These are phyloP conservation scores for Epichloe gansuensis DNA, from an alignment of 2,329 filamentous ascomycete species.

Conservation along the genomic window DNA sequence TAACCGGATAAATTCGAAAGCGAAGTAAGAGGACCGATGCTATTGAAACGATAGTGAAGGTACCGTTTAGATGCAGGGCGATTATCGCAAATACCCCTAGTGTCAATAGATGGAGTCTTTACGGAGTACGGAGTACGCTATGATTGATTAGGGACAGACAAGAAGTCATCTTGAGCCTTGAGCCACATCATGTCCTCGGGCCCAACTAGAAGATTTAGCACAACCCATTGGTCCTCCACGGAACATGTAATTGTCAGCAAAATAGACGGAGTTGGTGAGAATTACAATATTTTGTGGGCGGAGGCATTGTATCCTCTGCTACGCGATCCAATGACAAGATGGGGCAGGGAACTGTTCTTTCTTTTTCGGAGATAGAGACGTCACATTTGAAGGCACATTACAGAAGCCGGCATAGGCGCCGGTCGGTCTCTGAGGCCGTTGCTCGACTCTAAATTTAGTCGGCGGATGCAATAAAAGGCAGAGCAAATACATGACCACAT, in stretches of 20 bases:
- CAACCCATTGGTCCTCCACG: too few species aligned
- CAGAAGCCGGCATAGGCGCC: constrained; percentile 53
- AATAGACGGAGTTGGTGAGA: neutral
- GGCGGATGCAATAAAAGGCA: constrained; percentile 34
- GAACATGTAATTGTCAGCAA: neutral
- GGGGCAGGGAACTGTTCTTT: neutral
- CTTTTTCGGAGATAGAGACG: constrained; percentile 5
- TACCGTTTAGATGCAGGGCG: too few species aligned
- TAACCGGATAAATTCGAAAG: neutral
- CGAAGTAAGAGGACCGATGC: too few species aligned
- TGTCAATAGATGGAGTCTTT: too few species aligned
- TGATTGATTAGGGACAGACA: too few species aligned
- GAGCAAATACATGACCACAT: constrained; percentile 27
- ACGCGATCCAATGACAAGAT: neutral
- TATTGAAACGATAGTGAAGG: too few species aligned
- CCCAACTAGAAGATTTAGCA: too few species aligned
- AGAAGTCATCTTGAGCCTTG: too few species aligned
- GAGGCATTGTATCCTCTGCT: neutral
- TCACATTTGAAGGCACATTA: constrained; percentile 27
- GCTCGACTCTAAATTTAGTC: constrained; percentile 46
- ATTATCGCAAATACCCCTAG: too few species aligned
- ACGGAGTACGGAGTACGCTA: too few species aligned
- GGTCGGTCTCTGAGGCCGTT: constrained; percentile 64
- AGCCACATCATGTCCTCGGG: too few species aligned
- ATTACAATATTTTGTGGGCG: neutral